Evolutionary conservation across 805 yeast genomes (phyloP).

Genomic region (Teunomyces atbi): DNA sequence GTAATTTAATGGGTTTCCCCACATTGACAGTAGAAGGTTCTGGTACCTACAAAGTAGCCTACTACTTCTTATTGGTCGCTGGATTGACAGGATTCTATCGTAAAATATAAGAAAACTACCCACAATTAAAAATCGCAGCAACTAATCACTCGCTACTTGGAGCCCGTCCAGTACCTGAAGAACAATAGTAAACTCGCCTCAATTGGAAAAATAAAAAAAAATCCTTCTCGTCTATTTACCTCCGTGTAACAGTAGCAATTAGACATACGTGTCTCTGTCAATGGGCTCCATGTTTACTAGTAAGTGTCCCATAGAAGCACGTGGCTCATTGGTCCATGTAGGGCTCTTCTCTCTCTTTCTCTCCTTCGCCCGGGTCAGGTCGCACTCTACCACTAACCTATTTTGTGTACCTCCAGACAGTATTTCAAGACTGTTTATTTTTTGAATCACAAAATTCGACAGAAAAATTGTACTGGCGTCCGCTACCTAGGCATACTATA

Average conservation of each 20-base stretch:
- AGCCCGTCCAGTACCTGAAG: not conserved
- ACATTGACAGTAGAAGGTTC: slow-evolving; percentile 17
- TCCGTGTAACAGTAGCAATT: not conserved
- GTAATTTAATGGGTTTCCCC: slow-evolving; percentile 75
- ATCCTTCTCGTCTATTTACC: slow-evolving; percentile 1
- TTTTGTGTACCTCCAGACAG: not conserved
- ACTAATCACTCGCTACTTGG: not conserved
- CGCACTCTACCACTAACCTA: not conserved
- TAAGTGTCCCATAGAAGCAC: no score
- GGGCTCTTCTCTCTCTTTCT: no score
- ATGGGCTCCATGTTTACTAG: no score
- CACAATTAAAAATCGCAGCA: not conserved
- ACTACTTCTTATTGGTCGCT: slow-evolving; percentile 37
- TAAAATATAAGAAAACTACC: not conserved
- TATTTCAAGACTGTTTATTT: not conserved
- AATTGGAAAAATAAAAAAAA: slow-evolving; percentile 1
- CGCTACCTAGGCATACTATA: not conserved
- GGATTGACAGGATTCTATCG: slow-evolving; percentile 43
- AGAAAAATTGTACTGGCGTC: slow-evolving; percentile 5
- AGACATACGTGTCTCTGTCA: not conserved
- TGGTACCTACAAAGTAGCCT: slow-evolving; percentile 19
- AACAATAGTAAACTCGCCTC: not conserved
- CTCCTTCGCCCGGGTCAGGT: no score
- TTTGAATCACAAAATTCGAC: slow-evolving; percentile 4
- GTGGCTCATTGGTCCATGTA: no score